Base-by-base conservation (phyloP, 768 basidiomycete species). In the Phaffia australis region DNA sequence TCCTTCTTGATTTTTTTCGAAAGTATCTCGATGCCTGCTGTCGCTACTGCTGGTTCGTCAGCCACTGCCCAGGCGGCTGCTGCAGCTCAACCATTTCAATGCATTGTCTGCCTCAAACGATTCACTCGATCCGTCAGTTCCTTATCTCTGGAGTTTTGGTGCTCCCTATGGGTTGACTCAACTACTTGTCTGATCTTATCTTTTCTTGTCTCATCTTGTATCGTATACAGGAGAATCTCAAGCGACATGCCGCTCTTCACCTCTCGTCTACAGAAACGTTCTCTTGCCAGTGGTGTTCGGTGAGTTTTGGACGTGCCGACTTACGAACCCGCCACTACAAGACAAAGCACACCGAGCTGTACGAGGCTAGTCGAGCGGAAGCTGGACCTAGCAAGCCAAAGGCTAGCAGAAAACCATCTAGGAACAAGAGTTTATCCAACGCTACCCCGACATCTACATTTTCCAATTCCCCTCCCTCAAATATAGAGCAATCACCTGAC, bases 61-160 rank as follows among this genome's bases (percentile, higher is more conserved):
- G 25, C 6, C 27, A 29, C 30, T 29, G 25, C 30, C 27, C 30
- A 57, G 56, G 27, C 30, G 30, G 56, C 56, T 42, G 59, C 1
- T 15, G 46, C 30, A n/a, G 30, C 58, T 27, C 72, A 73, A 49
- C 72, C 72, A 0, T 73, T 73, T 42, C 71, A 70, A 63, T 73
- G 72, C 58, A 18, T 49, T 16, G 60, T 69, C 46, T 73, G 72
- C 57, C 47, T 46, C 32, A 70, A 71, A 56, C 60, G 72, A 11
- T 73, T 73, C 63, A 73, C 72, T 18, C 18, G 72, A 49, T 42
- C 29, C 1, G 23, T 21, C 60, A 49, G 27, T n/a, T 5, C 16
- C 48, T 47, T 16, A 25, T 30, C 19, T 19, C 16, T 30, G 25
- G 19, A 11, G 60, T 11, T 23, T 21, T 11, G 48, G 23, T 11